Conservation (phyloP, 139 green algal species). For the Closterium sp. region DNA sequence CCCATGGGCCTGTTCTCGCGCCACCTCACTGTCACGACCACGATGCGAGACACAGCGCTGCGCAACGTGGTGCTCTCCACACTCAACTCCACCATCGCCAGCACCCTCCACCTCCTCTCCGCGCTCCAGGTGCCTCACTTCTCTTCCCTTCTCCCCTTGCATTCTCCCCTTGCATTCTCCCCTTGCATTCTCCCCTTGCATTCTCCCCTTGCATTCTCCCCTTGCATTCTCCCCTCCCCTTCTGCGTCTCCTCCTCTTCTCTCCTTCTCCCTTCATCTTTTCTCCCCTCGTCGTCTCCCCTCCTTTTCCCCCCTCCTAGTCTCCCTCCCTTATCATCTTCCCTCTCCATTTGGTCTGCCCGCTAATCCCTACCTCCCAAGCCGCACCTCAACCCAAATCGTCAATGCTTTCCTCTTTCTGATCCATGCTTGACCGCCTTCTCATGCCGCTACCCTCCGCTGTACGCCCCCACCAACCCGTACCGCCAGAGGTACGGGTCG, state of each 20-base stretch:
- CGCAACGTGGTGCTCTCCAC: slow-evolving; percentile 23
- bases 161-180: neutral
- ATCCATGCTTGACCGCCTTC: neutral
- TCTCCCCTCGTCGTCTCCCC: neutral
- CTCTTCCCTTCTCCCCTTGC: too few relatives aligned
- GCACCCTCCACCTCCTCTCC: neutral
- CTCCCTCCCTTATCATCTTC: neutral
- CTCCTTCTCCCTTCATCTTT: neutral
- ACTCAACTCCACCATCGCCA: slow-evolving; percentile 13
- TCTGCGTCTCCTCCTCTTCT: too few relatives aligned
- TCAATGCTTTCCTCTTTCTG: neutral
- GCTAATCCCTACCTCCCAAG: neutral
- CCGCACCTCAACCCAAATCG: neutral
- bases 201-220: neutral
- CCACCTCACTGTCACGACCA: neutral
- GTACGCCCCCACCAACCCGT: neutral
- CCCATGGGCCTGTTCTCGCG: slow-evolving; percentile 35
- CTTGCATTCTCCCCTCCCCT: neutral
- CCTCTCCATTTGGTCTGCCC: neutral
- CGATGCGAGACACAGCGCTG: too few relatives aligned
- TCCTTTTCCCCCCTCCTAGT: neutral
- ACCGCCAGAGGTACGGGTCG: slow-evolving; percentile 11
- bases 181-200: neutral
- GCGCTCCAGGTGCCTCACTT: neutral
- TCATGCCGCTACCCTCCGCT: neutral